Base-by-base conservation (phyloP, 352 stramenopile species). In the Phytophthora citrophthora region DNA sequence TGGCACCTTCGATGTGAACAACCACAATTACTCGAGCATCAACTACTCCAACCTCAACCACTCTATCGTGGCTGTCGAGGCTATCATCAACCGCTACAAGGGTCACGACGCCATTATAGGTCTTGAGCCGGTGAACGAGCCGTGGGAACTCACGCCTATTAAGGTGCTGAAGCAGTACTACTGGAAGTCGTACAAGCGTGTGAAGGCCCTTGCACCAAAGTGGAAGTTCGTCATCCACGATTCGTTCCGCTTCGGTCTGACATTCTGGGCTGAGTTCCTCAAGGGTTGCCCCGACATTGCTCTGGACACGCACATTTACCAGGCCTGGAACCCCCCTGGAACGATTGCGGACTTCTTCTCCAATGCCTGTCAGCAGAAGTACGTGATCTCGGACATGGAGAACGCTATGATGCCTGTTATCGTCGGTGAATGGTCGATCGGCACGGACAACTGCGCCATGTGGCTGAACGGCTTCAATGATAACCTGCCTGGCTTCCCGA, bases 151-250 rank as follows among this genome's bases (percentile, higher is more conserved):
- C 43, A 98, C 95, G 39, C 95, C 95, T 0, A 92, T 98, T 43
- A 56, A 96, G 7, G 77, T 93, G 27, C 76, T 98, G 43, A 98
- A 98, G 66, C 68, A 95, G 24, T 99, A 98, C 74, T 99, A 99
- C 82, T 98, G 94, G 95, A 96, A 98, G 77, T 93, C 89, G 44
- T 98, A 99, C 77, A 93, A 98, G 64, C 93, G 95, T 45, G 84
- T 98, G 18, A 97, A 98, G 70, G 79, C 73, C 48, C 73, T 94
- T 8, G 95, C 94, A 8, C 95, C 94, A 0, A 81, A 91, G 26
- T 99, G 96, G 96, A 98, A 98, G 70, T 98, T 98, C 61, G 85
- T 98, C 50, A 93, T 98, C 54, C 95, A 98, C 79, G 95, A 99
- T 80, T 98, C 91, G 43, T 99, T 99, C 79, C 88, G 93, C 26